Percentiles rank a stretch among this genome's conserved stretches.
phyloP scores from a whole-genome alignment of 2,329 filamentous ascomycete species.

The Penicillium brasilianum region DNA sequence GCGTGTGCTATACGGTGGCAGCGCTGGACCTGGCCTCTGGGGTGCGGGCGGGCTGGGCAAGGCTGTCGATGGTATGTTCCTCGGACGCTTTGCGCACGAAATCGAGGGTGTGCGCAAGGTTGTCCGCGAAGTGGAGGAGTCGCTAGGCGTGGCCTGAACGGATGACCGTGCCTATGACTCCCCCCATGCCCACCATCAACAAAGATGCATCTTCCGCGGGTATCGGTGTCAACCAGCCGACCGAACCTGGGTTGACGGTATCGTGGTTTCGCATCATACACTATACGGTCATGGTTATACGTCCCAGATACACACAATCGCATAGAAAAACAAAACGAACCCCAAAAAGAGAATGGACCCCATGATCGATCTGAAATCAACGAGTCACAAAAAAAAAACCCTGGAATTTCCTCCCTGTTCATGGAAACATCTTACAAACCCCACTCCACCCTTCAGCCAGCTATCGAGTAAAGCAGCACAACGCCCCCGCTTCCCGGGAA shows the following conservation, averaged over 20 bases:
- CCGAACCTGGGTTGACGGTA: conserved; percentile 7
- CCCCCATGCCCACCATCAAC: background rate
- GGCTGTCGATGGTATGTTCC: conserved; percentile 78
- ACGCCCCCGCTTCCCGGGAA: conserved; percentile 24
- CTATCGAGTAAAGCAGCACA: conserved; percentile 3
- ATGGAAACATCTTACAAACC: conserved; percentile 1
- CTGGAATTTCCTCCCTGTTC: background rate
- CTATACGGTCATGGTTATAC: conserved; percentile 31
- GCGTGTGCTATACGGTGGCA: conserved; percentile 80
- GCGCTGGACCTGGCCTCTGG: conserved; percentile 79
- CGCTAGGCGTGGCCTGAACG: conserved; percentile 27
- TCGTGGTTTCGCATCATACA: conserved; percentile 28
- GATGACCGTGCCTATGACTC: too few relatives aligned
- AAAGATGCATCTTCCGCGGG: background rate
- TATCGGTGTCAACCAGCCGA: background rate
- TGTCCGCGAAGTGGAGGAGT: conserved; percentile 69
- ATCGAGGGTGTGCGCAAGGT: conserved; percentile 72
- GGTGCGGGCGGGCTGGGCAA: conserved; percentile 59
- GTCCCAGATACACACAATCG: conserved; percentile 3
- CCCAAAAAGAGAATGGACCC: background rate
- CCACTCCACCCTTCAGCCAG: background rate
- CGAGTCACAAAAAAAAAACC: too few relatives aligned
- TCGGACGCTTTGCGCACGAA: conserved; percentile 82
- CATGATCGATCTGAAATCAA: conserved; percentile 16
- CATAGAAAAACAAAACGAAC: conserved; percentile 12